Percentiles rank a stretch among this genome's conserved stretches.
These are phyloP conservation scores for Inga leiocalycina DNA, from an alignment of 306 rosid species.

Conservation along the genomic window DNA sequence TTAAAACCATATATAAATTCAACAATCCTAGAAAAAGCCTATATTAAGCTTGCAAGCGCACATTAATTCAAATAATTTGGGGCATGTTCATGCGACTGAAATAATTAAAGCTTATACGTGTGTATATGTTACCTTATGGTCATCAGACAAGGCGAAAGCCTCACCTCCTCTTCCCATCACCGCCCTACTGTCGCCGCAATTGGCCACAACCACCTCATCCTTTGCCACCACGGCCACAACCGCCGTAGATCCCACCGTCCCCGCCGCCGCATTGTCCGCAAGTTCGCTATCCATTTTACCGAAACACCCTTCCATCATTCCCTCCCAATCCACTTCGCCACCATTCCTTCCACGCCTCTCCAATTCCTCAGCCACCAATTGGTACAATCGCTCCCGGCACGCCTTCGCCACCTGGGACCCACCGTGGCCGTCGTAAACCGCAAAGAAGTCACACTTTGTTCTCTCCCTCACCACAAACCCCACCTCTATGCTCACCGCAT, in stretches of 20 bases:
- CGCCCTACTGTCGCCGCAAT: conserved; percentile 88
- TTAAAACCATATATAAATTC: not conserved
- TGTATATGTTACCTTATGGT: conserved; percentile 67
- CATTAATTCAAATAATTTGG: not conserved
- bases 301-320: conserved; percentile 79
- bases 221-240: conserved; percentile 56
- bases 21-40: not conserved
- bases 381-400: conserved; percentile 64
- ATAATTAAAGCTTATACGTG: not conserved
- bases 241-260: conserved; percentile 76
- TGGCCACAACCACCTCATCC: conserved; percentile 64
- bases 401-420: conserved; percentile 70
- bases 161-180: conserved; percentile 73
- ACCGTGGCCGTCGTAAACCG: conserved; percentile 89
- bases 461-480: conserved; percentile 42
- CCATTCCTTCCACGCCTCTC: not conserved
- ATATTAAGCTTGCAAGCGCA: no score
- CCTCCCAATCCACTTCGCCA: conserved; percentile 52
- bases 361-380: conserved; percentile 64
- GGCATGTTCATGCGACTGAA: not conserved
- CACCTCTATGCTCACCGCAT: conserved; percentile 69
- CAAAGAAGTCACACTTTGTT: conserved; percentile 62
- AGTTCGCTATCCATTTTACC: conserved; percentile 75
- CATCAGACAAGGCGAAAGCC: conserved; percentile 61
- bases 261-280: conserved; percentile 38